Percentiles rank a stretch among this genome's conserved stretches.
Evolutionary conservation across 2,329 filamentous ascomycete genomes (phyloP).

Genomic region (Aspergillus intermedius): DNA sequence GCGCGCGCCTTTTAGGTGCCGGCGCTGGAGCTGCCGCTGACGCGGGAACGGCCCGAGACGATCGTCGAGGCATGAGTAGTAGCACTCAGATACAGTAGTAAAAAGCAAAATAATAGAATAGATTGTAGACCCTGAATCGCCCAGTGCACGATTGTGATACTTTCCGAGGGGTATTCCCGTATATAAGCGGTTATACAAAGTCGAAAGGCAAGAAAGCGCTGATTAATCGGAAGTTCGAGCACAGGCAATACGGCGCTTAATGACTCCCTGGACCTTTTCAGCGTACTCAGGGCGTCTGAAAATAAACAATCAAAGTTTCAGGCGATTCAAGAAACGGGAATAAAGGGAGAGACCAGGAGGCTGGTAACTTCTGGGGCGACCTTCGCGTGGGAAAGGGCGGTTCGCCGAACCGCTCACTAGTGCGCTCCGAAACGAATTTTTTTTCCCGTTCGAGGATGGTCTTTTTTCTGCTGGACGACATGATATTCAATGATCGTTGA

Average conservation of each 20-base stretch:
- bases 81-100: conserved; percentile 3
- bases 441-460: conserved; percentile 6
- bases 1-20: conserved; percentile 30
- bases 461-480: conserved; percentile 2
- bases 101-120: not conserved
- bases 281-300: not conserved
- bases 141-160: too few relatives aligned
- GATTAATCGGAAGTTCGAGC: not conserved
- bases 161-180: not conserved
- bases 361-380: conserved; percentile 22
- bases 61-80: conserved; percentile 30
- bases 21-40: conserved; percentile 23
- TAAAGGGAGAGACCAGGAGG: conserved; percentile 14
- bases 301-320: not conserved
- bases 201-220: not conserved
- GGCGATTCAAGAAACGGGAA: not conserved
- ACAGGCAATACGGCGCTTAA: not conserved
- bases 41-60: conserved; percentile 31
- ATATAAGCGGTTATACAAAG: not conserved
- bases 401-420: conserved; percentile 8
- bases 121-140: too few relatives aligned
- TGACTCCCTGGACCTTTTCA: not conserved
- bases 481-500: not conserved
- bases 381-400: conserved; percentile 17
- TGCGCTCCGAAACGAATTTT: conserved; percentile 8